A percentile compares a stretch with the other conserved stretches of the same genome.
phyloP scores from a whole-genome alignment of 2,329 filamentous ascomycete species.

The Epichloe brachyelytri region DNA sequence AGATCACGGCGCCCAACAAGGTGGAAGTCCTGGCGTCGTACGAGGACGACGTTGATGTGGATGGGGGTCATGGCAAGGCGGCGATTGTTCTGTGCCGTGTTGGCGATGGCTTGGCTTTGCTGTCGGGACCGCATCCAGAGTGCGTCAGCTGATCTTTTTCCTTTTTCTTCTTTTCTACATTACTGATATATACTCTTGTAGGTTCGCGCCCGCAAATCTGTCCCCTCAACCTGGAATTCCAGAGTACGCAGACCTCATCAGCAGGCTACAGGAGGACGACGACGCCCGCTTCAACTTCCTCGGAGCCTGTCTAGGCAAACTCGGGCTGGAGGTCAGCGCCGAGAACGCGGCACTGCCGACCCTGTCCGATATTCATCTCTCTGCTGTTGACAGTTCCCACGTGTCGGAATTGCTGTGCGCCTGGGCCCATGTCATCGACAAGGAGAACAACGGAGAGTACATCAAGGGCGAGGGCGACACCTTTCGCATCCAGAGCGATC shows the following conservation, averaged over 20 bases:
- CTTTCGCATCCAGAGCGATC: constrained; percentile 62
- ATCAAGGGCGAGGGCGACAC: constrained; percentile 73
- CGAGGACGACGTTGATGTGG: constrained; percentile 58
- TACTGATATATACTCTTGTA: constrained; percentile 22
- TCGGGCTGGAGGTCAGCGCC: constrained; percentile 67
- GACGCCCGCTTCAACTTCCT: constrained; percentile 59
- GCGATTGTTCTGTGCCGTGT: constrained; percentile 76
- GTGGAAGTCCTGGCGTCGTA: constrained; percentile 79
- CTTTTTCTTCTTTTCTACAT: not conserved
- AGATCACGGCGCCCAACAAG: constrained; percentile 47
- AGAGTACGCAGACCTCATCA: constrained; percentile 57
- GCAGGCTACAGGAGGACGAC: constrained; percentile 56
- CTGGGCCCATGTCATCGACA: constrained; percentile 54
- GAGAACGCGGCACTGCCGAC: constrained; percentile 59
- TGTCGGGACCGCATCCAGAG: constrained; percentile 91
- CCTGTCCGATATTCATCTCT: constrained; percentile 72
- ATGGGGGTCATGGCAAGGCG: constrained; percentile 59
- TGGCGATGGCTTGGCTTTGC: constrained; percentile 63
- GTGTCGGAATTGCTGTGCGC: constrained; percentile 55
- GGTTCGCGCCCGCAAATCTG: constrained; percentile 73
- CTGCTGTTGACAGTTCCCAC: constrained; percentile 50
- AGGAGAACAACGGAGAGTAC: constrained; percentile 52
- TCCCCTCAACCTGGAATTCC: constrained; percentile 52
- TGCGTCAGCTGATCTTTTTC: constrained; percentile 22
- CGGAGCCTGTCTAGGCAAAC: constrained; percentile 63